A percentile compares a stretch with the other conserved stretches of the same genome.
Evolutionary conservation across 2,329 filamentous ascomycete genomes (phyloP).

Genomic region (Aspergillus sp.): DNA sequence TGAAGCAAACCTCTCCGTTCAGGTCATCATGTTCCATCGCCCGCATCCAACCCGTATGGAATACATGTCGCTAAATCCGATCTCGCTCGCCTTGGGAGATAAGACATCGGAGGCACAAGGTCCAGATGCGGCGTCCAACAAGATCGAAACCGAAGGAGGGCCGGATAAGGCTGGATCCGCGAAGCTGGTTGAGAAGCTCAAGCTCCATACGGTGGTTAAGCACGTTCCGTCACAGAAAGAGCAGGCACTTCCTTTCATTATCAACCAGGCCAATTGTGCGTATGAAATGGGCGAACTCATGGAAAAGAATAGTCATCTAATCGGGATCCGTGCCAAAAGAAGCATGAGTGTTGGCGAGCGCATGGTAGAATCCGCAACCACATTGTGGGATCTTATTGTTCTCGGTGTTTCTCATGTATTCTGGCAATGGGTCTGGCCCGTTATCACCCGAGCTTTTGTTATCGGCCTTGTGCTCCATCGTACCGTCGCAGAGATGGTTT

Average conservation of each 20-base stretch:
- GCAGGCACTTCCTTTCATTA: conserved; percentile 66
- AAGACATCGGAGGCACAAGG: conserved; percentile 44
- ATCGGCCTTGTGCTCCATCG: conserved; percentile 71
- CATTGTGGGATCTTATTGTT: conserved; percentile 67
- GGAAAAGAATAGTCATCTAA: conserved; percentile 79
- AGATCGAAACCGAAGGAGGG: conserved; percentile 65
- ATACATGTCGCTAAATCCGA: conserved; percentile 85
- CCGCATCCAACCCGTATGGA: conserved; percentile 86
- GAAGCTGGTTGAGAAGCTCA: conserved; percentile 74
- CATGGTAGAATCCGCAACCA: conserved; percentile 86
- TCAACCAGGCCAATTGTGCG: conserved; percentile 94
- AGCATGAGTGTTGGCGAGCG: conserved; percentile 87
- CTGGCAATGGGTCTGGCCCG: conserved; percentile 67
- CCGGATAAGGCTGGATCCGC: conserved; percentile 55
- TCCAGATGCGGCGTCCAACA: conserved; percentile 36
- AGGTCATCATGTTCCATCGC: conserved; percentile 81
- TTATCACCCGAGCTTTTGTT: conserved; percentile 66
- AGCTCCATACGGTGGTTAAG: conserved; percentile 73
- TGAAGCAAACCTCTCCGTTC: conserved; percentile 62
- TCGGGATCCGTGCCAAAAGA: conserved; percentile 72
- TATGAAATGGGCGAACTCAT: conserved; percentile 79
- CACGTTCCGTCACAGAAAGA: conserved; percentile 75
- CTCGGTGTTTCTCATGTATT: conserved; percentile 62
- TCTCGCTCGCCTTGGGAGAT: conserved; percentile 75
- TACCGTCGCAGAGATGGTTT: conserved; percentile 66